Evolutionary conservation across 768 basidiomycete genomes (phyloP).

Genomic region (Cystofilobasidium capitatum): DNA sequence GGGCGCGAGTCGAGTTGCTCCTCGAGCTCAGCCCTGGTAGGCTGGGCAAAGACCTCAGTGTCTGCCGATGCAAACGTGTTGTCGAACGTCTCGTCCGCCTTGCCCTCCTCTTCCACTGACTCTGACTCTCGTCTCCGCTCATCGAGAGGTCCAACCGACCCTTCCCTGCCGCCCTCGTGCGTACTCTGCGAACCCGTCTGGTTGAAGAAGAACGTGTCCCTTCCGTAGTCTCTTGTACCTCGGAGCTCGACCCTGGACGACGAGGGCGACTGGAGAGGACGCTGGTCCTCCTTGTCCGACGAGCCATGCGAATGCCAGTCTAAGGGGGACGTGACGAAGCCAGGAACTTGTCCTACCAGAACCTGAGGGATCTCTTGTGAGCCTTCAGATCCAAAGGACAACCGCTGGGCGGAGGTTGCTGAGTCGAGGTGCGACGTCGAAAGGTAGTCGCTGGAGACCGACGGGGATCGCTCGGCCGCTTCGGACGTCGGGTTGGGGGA

Average conservation of each 20-base stretch:
- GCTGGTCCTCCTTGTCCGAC: background rate
- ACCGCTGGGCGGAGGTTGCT: no score
- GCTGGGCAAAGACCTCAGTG: no score
- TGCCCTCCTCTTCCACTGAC: no score
- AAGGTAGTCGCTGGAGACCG: no score
- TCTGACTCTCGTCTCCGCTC: no score
- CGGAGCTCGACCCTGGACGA: background rate
- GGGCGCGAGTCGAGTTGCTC: slow-evolving; percentile 11
- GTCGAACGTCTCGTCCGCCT: background rate
- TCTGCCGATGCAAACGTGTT: no score
- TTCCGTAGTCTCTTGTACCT: background rate
- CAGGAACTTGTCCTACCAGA: no score
- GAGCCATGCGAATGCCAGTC: background rate
- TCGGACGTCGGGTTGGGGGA: background rate
- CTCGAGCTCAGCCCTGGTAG: background rate
- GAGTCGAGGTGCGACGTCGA: no score
- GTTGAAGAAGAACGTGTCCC: background rate
- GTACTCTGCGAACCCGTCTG: background rate
- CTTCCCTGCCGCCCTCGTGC: background rate
- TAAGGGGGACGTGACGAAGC: no score
- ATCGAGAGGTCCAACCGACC: no score
- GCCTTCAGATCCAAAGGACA: no score
- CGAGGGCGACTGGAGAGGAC: background rate
- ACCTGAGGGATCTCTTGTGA: no score
- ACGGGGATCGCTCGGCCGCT: background rate